Conservation (phyloP, 148 eudicot species). For the Amaranthus palmeri region DNA sequence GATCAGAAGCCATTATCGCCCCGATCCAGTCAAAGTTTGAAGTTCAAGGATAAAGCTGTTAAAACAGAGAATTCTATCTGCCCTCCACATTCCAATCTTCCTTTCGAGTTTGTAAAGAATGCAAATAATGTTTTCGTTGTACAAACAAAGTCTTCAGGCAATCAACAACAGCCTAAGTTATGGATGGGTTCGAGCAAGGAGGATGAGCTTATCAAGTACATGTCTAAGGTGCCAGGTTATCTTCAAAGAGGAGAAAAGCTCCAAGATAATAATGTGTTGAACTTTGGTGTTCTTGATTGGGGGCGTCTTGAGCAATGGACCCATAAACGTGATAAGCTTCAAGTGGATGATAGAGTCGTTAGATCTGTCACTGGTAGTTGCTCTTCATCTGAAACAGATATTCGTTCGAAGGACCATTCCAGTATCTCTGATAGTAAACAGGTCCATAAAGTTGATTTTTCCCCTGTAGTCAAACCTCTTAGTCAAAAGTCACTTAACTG, state of each 20-base stretch:
- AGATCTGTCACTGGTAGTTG: slow-evolving; percentile 15
- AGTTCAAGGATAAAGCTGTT: slow-evolving; percentile 34
- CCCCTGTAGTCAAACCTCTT: slow-evolving; percentile 28
- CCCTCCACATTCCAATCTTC: slow-evolving; percentile 33
- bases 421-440: slow-evolving; percentile 18
- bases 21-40: slow-evolving; percentile 26
- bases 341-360: slow-evolving; percentile 11
- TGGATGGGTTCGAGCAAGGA: slow-evolving; percentile 29
- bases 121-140: slow-evolving; percentile 18
- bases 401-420: slow-evolving; percentile 31
- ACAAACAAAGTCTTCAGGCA: slow-evolving; percentile 27
- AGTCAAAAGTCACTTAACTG: slow-evolving; percentile 23
- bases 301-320: slow-evolving; percentile 68
- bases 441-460: slow-evolving; percentile 27
- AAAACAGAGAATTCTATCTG: slow-evolving; percentile 30
- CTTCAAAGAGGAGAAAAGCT: slow-evolving; percentile 55
- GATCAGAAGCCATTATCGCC: slow-evolving; percentile 33
- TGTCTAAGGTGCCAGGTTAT: slow-evolving; percentile 80
- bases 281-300: slow-evolving; percentile 90
- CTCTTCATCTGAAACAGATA: slow-evolving; percentile 13
- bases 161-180: slow-evolving; percentile 21
- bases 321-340: slow-evolving; percentile 31
- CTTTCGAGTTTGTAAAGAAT: slow-evolving; percentile 28
- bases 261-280: slow-evolving; percentile 59
- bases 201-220: slow-evolving; percentile 71